Evolutionary conservation across 2,329 filamentous ascomycete species (phyloP).

Genomic region (Metarhizium humberi): DNA sequence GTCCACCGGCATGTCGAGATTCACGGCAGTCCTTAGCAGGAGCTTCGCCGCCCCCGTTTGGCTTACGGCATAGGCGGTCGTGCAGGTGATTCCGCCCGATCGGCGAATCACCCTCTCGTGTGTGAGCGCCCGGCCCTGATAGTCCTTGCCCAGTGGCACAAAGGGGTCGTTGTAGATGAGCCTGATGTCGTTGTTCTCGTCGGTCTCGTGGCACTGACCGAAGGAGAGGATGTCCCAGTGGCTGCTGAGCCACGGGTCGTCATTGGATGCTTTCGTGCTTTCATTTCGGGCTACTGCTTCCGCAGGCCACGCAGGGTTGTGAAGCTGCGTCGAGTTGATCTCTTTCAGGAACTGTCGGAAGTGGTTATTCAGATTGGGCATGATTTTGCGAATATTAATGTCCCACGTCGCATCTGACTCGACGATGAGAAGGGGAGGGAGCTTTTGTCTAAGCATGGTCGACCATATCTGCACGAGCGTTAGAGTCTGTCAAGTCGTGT

Average conservation of each 20-base stretch:
- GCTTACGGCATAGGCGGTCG: conserved; percentile 18
- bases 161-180: conserved; percentile 10
- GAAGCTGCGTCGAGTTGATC: not conserved
- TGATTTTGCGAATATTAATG: conserved; percentile 15
- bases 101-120: conserved; percentile 14
- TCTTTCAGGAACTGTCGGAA: not conserved
- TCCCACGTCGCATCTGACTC: conserved; percentile 21
- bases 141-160: conserved; percentile 8
- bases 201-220: not conserved
- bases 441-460: conserved; percentile 13
- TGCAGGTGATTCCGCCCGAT: conserved; percentile 15
- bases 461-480: conserved; percentile 14
- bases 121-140: conserved; percentile 11
- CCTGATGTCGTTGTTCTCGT: not conserved
- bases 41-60: conserved; percentile 19
- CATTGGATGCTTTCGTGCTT: not conserved
- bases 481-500: not conserved
- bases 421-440: conserved; percentile 14
- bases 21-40: conserved; percentile 5
- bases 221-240: conserved; percentile 2
- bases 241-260: not conserved
- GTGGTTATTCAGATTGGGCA: conserved; percentile 11
- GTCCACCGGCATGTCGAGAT: conserved; percentile 14
- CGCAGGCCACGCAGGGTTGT: not conserved
- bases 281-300: not conserved